Evolutionary conservation across 805 yeast species (phyloP), one percentile per base, ranked within the genome.

Genomic region (Saccharomycopsis sp.): DNA sequence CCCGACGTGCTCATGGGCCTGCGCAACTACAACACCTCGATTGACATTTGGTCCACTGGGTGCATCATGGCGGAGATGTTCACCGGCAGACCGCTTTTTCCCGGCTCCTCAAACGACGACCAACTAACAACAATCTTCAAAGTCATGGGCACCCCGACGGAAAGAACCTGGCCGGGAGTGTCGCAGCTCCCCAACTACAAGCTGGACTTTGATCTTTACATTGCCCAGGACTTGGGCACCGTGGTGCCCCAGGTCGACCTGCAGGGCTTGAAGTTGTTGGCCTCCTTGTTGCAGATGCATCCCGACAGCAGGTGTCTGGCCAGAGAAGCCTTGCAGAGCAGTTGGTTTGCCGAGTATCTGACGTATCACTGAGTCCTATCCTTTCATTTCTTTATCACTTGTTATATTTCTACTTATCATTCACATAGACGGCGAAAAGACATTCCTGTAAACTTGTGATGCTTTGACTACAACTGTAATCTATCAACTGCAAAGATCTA

Each of bases 1-100:
- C 46, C 46, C 15, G 46, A 42, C 18, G 46, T 42, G 22, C 66
- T 92, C 39, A 69, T 92, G 55, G 98, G 98, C 2, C 86, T 95
- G 2, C 76, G 96, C 52, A 89, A 94, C 42, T 92, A 92, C 62
- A 83, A 95, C 34, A 92, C 98, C 0, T 88, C 96, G 6, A 94
- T 92, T 46, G 98, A 92, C 58, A 85, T 92, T 64, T 92, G 98
- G 98, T 86, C 96, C 13, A 94, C 95, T 12, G 98, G 98, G 12
- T 92, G 98, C 63, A 92, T 92, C 41, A 73, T 92, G 59, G 97
- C 96, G 2, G 98, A 92, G 57, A 89, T 92, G 97, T 81, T 92
- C 56, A 84, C 95, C n/a, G 95, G 98, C 23, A 80, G 89, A 54
- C 97, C 98, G 1, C 66, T 92, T 38, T 92, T 92, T 61, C 95